Base-by-base conservation (phyloP, 768 basidiomycete species). In the Stropharia rugosoannulata region DNA sequence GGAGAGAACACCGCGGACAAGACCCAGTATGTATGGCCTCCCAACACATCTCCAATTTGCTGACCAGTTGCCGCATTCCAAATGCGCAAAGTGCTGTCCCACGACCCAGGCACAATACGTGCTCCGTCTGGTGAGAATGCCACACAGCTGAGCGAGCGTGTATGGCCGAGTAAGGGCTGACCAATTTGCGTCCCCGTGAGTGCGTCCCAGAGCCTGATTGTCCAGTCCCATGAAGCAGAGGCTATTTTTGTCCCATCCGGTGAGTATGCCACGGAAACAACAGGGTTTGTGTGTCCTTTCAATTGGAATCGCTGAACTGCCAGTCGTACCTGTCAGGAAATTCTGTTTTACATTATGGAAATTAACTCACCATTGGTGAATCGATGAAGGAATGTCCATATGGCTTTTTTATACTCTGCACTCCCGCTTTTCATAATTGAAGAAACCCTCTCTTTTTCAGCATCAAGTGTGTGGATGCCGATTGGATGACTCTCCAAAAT, bases 141-240 rank as follows among this genome's bases (percentile, higher is more conserved):
- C 13, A 54, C 41, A 29, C 52, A 63, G 12, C 22, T 40, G 19
- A 57, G 47, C 19, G 13, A 16, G 10, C 35, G 29, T 43, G 29
- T 38, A 40, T 63, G 58, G 22, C 56, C 54, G 35, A 39, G 2
- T 11, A 59, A 27, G 16, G 49, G 58, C 22, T 51, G 35, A 15
- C 44, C 51, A 3, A 57, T 29, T 6, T 9, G 22, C 22, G 44
- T 19, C 13, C 59, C 56, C n/a, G 47, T 60, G 32, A 43, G 45
- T 25, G 42, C 35, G 35, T 61, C 46, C 62, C 62, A 63, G 2
- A 59, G 35, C 13, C 42, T 42, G 35, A 64, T 39, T n/a, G 49
- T 55, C 12, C 32, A 32, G 27, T 41, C 42, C 1, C 8, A 7
- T 8, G 59, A 56, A 10, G 36, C 54, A 9, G 59, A 60, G 12